Percentiles rank a stretch among this genome's conserved stretches.
Evolutionary conservation across 2,329 filamentous ascomycete genomes (phyloP).

Genomic region (Colletotrichum sp.): DNA sequence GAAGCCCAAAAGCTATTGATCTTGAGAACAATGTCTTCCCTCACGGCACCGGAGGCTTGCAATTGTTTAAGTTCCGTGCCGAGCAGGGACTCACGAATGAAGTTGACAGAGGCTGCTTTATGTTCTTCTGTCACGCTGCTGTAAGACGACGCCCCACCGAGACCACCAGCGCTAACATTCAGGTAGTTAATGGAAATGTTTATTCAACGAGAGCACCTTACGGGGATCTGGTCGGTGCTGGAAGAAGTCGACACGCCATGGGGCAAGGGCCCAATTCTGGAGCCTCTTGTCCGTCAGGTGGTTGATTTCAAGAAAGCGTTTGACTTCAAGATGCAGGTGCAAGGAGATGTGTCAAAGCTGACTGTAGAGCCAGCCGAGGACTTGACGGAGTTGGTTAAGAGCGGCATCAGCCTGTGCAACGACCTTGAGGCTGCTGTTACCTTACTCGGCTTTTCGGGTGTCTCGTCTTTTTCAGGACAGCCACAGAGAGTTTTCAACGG

Average conservation of each 20-base stretch:
- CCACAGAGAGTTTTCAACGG: not conserved
- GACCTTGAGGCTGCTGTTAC: not conserved
- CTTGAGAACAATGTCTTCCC: conserved; percentile 5
- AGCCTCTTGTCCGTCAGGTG: not conserved
- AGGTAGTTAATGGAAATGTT: conserved; percentile 8
- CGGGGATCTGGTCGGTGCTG: not conserved
- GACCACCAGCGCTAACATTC: not conserved
- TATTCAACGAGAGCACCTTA: not conserved
- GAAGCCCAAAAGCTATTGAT: not conserved
- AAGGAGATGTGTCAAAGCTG: not conserved
- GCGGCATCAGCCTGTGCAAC: not conserved
- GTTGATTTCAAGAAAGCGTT: conserved; percentile 4
- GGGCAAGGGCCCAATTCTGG: not conserved
- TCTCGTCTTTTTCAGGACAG: not conserved
- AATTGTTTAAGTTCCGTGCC: conserved; percentile 8
- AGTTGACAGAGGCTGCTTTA: conserved; percentile 3
- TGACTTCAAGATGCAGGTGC: not conserved
- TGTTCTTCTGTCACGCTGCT: conserved; percentile 10
- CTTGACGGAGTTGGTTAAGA: not conserved
- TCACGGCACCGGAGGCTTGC: not conserved
- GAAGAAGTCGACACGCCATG: not conserved
- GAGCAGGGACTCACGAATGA: not conserved
- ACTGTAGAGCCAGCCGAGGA: not conserved
- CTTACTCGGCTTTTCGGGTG: not conserved
- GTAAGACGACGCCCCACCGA: not conserved